Percentiles rank a stretch among this genome's conserved stretches.
Evolutionary conservation across 208 protist species (phyloP).

Genomic region (Crithidia fasciculata): DNA sequence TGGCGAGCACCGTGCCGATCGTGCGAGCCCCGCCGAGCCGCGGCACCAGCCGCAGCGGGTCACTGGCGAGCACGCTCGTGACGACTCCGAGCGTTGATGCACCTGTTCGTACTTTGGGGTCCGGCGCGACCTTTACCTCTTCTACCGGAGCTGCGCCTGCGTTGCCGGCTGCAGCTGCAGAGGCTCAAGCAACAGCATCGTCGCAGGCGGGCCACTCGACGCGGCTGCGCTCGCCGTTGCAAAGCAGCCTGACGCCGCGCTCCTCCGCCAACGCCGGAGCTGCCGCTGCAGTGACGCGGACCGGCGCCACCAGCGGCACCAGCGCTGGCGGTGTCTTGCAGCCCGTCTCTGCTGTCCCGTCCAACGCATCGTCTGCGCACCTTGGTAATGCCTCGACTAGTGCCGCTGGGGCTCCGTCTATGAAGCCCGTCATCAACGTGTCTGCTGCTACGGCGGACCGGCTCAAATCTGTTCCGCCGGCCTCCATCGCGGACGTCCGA

Average conservation of each 20-base stretch:
- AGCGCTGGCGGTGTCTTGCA: background rate
- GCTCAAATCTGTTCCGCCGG: conserved; percentile 15
- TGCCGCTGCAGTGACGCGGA: no score
- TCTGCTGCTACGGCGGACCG: conserved; percentile 1
- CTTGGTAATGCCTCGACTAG: background rate
- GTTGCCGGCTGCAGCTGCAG: background rate
- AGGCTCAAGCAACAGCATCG: background rate
- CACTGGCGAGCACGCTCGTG: background rate
- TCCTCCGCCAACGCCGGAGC: no score
- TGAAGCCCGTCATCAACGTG: conserved; percentile 5
- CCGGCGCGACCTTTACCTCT: background rate
- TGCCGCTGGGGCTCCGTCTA: background rate
- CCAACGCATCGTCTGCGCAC: no score
- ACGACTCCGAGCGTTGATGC: background rate
- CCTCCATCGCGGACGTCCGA: conserved; percentile 9
- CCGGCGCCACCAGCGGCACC: background rate
- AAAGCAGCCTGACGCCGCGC: background rate
- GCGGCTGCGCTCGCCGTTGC: background rate
- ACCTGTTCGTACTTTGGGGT: background rate
- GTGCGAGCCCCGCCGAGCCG: conserved; percentile 8
- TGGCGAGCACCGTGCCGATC: conserved; percentile 21
- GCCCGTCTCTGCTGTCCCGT: no score
- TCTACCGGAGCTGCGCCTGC: background rate
- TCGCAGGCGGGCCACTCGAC: background rate
- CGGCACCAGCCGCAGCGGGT: conserved; percentile 17